Evolutionary conservation across 1,284 basidiomycete genomes (phyloP), one percentile per base, ranked within the genome.

Genomic region (Rugosomyces carneus): DNA sequence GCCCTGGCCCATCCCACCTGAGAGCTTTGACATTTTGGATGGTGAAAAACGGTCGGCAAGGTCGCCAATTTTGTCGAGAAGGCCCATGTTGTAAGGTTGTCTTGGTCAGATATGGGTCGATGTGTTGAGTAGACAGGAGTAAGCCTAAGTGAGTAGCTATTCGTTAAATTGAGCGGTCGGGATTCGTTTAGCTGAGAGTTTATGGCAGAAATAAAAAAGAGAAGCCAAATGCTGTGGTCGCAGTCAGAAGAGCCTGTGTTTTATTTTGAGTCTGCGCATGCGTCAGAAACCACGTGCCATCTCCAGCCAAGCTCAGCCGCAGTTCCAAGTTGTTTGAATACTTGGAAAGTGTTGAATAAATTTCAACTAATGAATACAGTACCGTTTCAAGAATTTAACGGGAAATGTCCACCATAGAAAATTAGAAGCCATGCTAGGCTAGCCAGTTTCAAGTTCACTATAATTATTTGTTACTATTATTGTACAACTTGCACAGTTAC

Each of bases 1-100:
- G 18, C 75, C 51, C 10, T 60, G 66, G 15, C 78, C 78, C 52
- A 80, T 74, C 5, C 83, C 81, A 44, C 69, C 69, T 20, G 69
- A 64, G 39, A 70, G 52, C 4, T 71, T 58, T 23, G 63, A 61
- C 47, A 66, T 65, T 43, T 64, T 64, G 31, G 64, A 58, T 23
- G 72, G 72, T 3, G 64, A 56, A 31, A 74, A 50, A 53, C 61
- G 68, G 39, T 59, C 54, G 7, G 71, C 54, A 1, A 66, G 58
- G 48, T 71, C 68, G 29, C 63, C 59, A 54, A 72, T 65, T 51
- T 54, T 55, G 59, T 72, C 71, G 5, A 70, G 57, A 3, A 71
- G 53, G 6, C 67, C 51, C 71, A 72, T 73, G 42, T 2, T 53
- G 50, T 11, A 5, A 13, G 7, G 4, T 3, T 13, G 13, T 13